Percentiles rank a stretch among this genome's conserved stretches.
These are phyloP conservation scores for Paraglomus brasilianum DNA, from an alignment of 192 early-diverging fungal genomes.

Conservation along the genomic window DNA sequence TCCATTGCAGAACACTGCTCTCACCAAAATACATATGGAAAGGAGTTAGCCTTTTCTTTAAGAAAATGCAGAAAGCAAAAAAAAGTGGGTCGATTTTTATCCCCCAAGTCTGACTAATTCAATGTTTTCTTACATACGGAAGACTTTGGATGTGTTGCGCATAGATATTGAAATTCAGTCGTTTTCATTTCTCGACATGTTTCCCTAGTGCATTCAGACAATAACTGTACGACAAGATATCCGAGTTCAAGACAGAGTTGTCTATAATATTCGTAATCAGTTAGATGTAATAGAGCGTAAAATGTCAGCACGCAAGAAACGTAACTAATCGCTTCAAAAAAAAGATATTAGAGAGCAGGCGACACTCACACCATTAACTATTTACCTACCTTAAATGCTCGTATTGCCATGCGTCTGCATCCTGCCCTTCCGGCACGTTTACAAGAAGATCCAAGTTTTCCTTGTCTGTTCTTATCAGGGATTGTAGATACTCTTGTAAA, in stretches of 20 bases:
- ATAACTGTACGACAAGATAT: conserved; percentile 68
- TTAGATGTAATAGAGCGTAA: not conserved
- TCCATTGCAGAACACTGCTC: conserved; percentile 84
- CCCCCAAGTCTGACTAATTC: not conserved
- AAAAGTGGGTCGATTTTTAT: not conserved
- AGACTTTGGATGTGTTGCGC: conserved; percentile 74
- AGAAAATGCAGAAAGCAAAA: conserved; percentile 19
- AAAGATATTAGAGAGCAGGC: not conserved
- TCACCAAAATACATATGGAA: not conserved
- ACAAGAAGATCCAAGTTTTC: conserved; percentile 63
- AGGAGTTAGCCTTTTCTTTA: not conserved
- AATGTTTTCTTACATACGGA: not conserved
- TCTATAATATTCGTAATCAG: conserved; percentile 44
- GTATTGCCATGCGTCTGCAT: conserved; percentile 76
- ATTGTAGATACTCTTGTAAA: conserved; percentile 79
- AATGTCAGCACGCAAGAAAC: not conserved
- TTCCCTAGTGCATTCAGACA: conserved; percentile 71
- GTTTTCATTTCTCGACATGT: conserved; percentile 93
- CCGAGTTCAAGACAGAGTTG: conserved; percentile 86
- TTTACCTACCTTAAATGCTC: conserved; percentile 81
- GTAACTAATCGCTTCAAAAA: not conserved
- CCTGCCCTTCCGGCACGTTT: conserved; percentile 58
- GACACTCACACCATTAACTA: not conserved
- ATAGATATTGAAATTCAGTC: conserved; percentile 86
- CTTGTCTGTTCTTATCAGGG: conserved; percentile 62